Evolutionary conservation across 176 grass and related monocot species (phyloP), one percentile per base, ranked within the genome.

Genomic region (Phoenix dactylifera): DNA sequence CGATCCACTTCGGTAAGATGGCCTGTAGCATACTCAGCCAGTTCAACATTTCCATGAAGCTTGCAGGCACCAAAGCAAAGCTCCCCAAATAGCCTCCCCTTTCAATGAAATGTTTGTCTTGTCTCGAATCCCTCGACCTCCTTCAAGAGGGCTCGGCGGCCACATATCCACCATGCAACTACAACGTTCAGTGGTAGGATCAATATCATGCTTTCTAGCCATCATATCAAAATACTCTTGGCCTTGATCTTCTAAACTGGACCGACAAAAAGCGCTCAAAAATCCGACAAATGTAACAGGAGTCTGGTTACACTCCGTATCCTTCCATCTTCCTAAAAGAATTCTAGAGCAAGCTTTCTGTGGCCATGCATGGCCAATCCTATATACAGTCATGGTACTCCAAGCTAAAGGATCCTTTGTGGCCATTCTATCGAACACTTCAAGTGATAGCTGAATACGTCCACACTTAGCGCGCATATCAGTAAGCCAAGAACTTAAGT

Each of bases 131-230:
- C 35, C 35, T 12, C 2, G 35, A 7, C 35, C 6, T 30, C 6
- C 0, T 16, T 18, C 6, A 59, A 18, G 16, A 28, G 35, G 9
- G 35, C 16, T 6, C 55, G 44, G 6, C 35, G 16, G 20, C 68
- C 55, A 48, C 59, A 19, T 18, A 55, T 26, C 4, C 32, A 59
- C 55, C 55, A 59, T 70, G 5, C 55, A 59, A 51, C 32, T 19
- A 9, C 26, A 18, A 51, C 58, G 55, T 57, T 59, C 55, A 7
- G 22, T 20, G 20, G 20, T 20, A 20, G 20, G 20, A 20, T 20
- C 20, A 20, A 20, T 20, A 14, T 54, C 20, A 18, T 69, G 57
- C 4, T 25, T 24, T 50, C 18, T 6, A 18, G 15, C 58, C 67
- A 58, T 69, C n/a, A 49, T 23, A 23, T 58, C 29, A 9, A 49